Evolutionary conservation across 768 basidiomycete genomes (phyloP), one percentile per base, ranked within the genome.

Genomic region (Megacollybia marginata): DNA sequence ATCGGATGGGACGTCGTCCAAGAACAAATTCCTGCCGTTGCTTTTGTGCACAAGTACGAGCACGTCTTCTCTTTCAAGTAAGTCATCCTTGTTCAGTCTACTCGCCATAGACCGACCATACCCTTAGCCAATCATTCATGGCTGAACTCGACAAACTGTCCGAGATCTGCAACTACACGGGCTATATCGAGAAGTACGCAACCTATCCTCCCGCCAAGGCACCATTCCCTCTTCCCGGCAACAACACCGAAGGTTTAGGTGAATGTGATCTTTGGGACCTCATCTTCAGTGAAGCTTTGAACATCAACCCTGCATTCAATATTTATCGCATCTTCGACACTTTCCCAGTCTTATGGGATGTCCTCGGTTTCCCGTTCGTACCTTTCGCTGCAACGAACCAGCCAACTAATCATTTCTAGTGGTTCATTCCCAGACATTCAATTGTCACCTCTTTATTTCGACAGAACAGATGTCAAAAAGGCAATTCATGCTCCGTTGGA

Each of bases 261-360:
- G 81, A 75, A 18, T 89, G 88, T 54, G 80, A 87, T 56, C 62
- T 87, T 1, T 88, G 83, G 86, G 72, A 76, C 20, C 64, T 69
- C 33, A 81, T 89, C 48, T 80, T 85, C 58, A 62, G 80, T 16
- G 82, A 76, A 0, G 79, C 87, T 0, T 54, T 86, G 18, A 47
- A 64, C 4, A 65, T 85, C 55, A 88, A 89, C 56, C 88, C 87
- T 0, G 85, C 82, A 4, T 90, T 89, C 67, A 73, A 89, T 54
- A 72, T 87, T 7, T 90, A 89, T 59, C 76, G 83, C 19, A 85
- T 89, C 49, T 85, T 86, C 63, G 85, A 88, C 57, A 85, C 79
- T 55, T 86, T 69, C 63, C 87, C 85, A 0, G 71, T 84, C 38
- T 67, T 83, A 10, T 88, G 84, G 86, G 86, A 88, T 52, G 85